Conservation (phyloP, 139 green algal species). For the Picochlorum costavermella region DNA sequence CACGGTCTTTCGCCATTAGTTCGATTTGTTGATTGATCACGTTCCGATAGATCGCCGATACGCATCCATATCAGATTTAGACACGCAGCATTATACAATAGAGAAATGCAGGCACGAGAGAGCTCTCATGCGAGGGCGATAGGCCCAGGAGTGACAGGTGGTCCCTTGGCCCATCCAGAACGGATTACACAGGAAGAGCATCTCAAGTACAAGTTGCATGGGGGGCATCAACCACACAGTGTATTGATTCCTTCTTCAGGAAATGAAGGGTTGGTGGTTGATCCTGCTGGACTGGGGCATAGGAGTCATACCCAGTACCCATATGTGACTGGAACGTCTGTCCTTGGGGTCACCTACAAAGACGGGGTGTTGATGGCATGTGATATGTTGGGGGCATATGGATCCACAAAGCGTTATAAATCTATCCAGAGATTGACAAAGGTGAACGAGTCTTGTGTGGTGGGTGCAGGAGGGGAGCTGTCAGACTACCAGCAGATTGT, state of each 20-base stretch:
- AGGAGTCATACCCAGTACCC: slow-evolving; percentile 53
- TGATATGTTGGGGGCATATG: slow-evolving; percentile 90
- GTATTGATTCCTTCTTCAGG: slow-evolving; percentile 46
- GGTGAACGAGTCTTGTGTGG: slow-evolving; percentile 61
- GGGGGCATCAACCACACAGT: slow-evolving; percentile 15
- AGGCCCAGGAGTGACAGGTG: slow-evolving; percentile 64
- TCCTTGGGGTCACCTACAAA: slow-evolving; percentile 91
- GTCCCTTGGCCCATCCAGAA: slow-evolving; percentile 45
- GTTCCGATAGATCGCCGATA: not conserved
- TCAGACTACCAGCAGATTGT: slow-evolving; percentile 90
- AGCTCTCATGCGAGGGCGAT: slow-evolving; percentile 53
- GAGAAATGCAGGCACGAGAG: slow-evolving; percentile 47
- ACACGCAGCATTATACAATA: no score
- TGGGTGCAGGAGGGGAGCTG: slow-evolving; percentile 87
- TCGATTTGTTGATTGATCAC: not conserved
- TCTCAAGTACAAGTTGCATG: no score
- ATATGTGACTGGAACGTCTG: slow-evolving; percentile 91
- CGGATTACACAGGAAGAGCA: slow-evolving; percentile 28
- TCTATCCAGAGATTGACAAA: slow-evolving; percentile 68
- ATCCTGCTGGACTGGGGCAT: slow-evolving; percentile 39
- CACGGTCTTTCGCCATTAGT: not conserved
- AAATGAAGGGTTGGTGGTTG: slow-evolving; percentile 57
- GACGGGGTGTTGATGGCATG: slow-evolving; percentile 87
- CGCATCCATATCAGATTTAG: not conserved
- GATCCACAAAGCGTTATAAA: slow-evolving; percentile 98